Base-by-base conservation (phyloP, 176 grass and related monocot species). In the Hsuehochloa calcarea region DNA sequence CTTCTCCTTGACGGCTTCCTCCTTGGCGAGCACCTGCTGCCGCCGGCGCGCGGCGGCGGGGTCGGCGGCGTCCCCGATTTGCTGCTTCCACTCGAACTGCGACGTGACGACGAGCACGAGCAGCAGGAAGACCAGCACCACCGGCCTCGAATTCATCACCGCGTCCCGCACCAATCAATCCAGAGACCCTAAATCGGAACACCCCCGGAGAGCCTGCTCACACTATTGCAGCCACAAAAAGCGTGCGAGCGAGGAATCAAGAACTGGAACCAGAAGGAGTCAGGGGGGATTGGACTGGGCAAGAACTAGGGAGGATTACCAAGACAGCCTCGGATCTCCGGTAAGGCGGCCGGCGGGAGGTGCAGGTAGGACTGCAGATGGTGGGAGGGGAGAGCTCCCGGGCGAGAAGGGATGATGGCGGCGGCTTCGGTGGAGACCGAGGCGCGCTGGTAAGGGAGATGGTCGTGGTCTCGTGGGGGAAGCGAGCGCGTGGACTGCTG, bases 1-100 rank as follows among this genome's bases (percentile, higher is more conserved):
- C 79, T 94, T 91, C 66, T 94, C 92, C 83, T 94, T 94, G 82
- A 94, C 89, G 46, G 81, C 81, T 44, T 94, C 89, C 85, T 94
- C 92, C 69, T 86, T 82, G 27, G 82, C 65, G 22, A 77, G 75
- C n/a, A 68, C 68, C 73, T 88, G 89, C 79, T 85, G 89, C 54
- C 85, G 78, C 43, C 82, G 74, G 29, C 58, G 68, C 25, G 81
- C 59, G 6, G 86, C 59, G 6, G 70, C 58, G 1, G 80, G 87
- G 75, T 94, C 86, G 14, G 82, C 92, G 27, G 76, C 89, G 55
- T 94, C 84, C 80, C 85, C 89, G 65, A 94, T 87, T 76, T 94
- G 89, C 80, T 91, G 84, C 78, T 91, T 94, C 91, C 91, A 93
- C 72, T 93, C 91, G 67, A 93, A 93, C 77, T 93, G 91, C 59